Evolutionary conservation across 2,329 filamentous ascomycete genomes (phyloP), one percentile per base, ranked within the genome.

Genomic region (Samsoniella hepiali): DNA sequence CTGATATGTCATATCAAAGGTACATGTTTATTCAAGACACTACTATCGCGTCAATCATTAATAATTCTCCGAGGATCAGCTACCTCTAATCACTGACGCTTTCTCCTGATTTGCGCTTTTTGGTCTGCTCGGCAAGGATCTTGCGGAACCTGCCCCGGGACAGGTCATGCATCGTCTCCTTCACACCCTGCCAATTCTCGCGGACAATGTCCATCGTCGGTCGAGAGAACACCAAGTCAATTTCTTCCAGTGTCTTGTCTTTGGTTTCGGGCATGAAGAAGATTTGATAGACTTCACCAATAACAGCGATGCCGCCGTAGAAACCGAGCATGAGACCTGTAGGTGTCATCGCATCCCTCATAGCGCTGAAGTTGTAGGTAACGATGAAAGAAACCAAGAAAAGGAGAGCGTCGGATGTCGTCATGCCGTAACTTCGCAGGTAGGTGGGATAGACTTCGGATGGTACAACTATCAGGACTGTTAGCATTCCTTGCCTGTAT

Each of bases 221-320:
- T 65, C 83, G 80, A 57, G 82, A 80, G 72, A 91, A 90, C 27
- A 91, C 77, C 44, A 85, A 76, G 65, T 91, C 88, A 64, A 91
- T 90, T 74, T 91, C 88, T 74, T 91, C 89, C 0, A 91, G 81
- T 3, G 76, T 81, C 74, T 82, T 83, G 72, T 88, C 84, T 79
- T 90, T 90, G 3, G 88, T 91, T 78, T 91, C 88, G 0, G 87
- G 88, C 89, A 91, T 91, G 76, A 91, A 91, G 57, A 91, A 72
- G 54, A 91, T 78, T 75, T 91, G 88, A 73, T 91, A 91, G 68
- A 90, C 77, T 83, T 87, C 89, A 13, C 88, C 89, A 0, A 91
- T 10, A 0, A 89, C 81, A 0, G 88, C 88, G 61, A 91, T 91
- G 17, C 89, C 89, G 5, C 89, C 88, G 72, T 90, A 91, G 75